phyloP scores from a whole-genome alignment of 225 moss, liverwort and hornwort species.

The Antitrichia curtipendula region DNA sequence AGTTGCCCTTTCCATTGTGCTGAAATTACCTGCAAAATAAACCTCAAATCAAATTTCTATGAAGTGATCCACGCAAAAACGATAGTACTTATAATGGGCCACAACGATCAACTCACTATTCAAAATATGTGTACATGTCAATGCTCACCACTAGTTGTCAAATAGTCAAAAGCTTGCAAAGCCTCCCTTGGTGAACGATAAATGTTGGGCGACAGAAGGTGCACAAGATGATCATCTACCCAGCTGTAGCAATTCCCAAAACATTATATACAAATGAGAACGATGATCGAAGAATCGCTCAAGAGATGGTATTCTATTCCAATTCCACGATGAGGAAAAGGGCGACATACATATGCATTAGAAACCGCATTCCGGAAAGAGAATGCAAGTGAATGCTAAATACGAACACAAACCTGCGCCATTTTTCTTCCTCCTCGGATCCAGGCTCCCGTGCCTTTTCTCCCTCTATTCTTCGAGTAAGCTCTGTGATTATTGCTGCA shows the following conservation, averaged over 20 bases:
- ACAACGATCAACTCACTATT: background rate
- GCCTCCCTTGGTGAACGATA: conserved; percentile 82
- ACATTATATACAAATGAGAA: background rate
- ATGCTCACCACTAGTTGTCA: conserved; percentile 73
- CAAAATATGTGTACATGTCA: background rate
- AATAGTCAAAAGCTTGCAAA: conserved; percentile 88
- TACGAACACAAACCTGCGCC: conserved; percentile 64
- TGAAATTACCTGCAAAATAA: conserved; percentile 69
- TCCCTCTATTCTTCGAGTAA: conserved; percentile 33
- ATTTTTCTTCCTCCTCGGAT: conserved; percentile 66
- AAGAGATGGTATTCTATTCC: background rate
- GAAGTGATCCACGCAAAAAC: background rate
- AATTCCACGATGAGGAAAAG: background rate
- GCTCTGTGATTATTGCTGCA: conserved; percentile 72
- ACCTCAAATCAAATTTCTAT: background rate
- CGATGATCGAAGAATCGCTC: background rate
- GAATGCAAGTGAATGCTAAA: background rate
- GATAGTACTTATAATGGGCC: background rate
- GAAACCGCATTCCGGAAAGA: background rate
- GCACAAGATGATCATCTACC: conserved; percentile 92
- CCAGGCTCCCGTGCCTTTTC: background rate
- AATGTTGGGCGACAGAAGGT: conserved; percentile 92
- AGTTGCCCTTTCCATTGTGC: conserved; percentile 64
- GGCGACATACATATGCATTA: background rate
- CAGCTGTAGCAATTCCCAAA: conserved; percentile 40